These are phyloP conservation scores for Ogataea trehalophila DNA, from an alignment of 805 yeast genomes.

Conservation along the genomic window DNA sequence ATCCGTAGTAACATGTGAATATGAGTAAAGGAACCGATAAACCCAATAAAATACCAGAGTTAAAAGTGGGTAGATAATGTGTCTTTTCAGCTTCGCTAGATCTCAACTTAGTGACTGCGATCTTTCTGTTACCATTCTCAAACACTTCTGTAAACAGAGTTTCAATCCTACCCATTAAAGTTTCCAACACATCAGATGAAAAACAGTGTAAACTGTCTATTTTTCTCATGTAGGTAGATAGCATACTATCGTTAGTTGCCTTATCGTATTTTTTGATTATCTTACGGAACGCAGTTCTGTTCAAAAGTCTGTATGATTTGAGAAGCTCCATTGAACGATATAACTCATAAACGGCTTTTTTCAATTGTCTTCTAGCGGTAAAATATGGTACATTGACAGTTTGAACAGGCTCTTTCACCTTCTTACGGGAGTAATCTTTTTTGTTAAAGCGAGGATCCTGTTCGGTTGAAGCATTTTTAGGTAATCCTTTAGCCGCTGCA, in stretches of 20 bases:
- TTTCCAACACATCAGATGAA: conserved; percentile 63
- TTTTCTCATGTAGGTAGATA: conserved; percentile 49
- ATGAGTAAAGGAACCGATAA: conserved; percentile 62
- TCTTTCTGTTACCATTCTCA: conserved; percentile 67
- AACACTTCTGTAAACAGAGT: conserved; percentile 60
- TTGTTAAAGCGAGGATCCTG: conserved; percentile 31
- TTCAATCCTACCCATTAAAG: conserved; percentile 57
- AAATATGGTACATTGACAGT: conserved; percentile 45
- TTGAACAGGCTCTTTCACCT: conserved; percentile 3
- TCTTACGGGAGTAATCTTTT: conserved; percentile 45
- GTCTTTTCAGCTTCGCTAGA: conserved; percentile 35
- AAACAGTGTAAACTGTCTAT: conserved; percentile 56
- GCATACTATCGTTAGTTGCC: conserved; percentile 41
- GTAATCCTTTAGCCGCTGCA: not conserved
- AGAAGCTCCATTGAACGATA: conserved; percentile 69
- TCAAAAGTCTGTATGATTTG: conserved; percentile 66
- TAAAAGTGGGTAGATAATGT: conserved; percentile 47
- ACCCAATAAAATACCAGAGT: conserved; percentile 68
- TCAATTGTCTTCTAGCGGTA: conserved; percentile 62
- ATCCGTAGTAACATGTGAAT: conserved; percentile 46
- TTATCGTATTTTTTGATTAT: conserved; percentile 90
- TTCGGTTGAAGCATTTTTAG: not conserved
- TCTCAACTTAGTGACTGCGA: conserved; percentile 65
- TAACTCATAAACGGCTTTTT: conserved; percentile 63
- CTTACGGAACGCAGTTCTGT: conserved; percentile 85